A percentile compares a stretch with the other conserved stretches of the same genome.
These are phyloP conservation scores for Eruca vesicaria DNA, from an alignment of 441 rosid genomes.

Conservation along the genomic window DNA sequence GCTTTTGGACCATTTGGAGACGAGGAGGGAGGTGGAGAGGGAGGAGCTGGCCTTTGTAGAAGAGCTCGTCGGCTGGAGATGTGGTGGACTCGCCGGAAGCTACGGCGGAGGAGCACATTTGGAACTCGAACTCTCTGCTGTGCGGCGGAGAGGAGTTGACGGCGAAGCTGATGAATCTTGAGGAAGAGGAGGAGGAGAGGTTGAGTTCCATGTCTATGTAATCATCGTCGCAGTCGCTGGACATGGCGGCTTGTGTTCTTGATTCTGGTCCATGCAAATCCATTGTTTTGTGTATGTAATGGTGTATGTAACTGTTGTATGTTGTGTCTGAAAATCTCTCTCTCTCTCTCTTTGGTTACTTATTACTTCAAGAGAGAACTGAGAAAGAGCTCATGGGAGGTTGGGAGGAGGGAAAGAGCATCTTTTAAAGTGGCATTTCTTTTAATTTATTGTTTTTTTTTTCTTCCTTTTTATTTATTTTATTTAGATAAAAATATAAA, in stretches of 20 bases:
- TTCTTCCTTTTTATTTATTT: not conserved
- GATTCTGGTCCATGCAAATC: constrained; percentile 33
- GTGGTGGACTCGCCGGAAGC: no score
- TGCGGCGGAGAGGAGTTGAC: constrained; percentile 54
- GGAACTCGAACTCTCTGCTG: constrained; percentile 79
- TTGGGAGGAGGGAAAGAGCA: constrained; percentile 45
- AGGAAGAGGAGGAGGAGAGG: constrained; percentile 44
- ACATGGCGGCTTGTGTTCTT: constrained; percentile 20
- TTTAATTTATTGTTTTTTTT: not conserved
- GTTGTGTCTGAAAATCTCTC: constrained; percentile 21
- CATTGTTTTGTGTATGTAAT: constrained; percentile 10
- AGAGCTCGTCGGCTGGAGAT: no score
- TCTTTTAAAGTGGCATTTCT: constrained; percentile 53
- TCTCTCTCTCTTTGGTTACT: constrained; percentile 13
- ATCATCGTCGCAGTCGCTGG: constrained; percentile 51
- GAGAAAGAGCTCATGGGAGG: constrained; percentile 42
- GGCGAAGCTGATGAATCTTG: constrained; percentile 45
- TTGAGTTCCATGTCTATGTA: constrained; percentile 79
- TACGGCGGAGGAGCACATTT: constrained; percentile 49
- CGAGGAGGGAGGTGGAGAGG: no score
- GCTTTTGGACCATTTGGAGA: no score
- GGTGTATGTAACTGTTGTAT: constrained; percentile 14
- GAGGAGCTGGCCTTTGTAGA: no score
- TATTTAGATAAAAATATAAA: not conserved
- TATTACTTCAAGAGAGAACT: constrained; percentile 25